A percentile compares a stretch with the other conserved stretches of the same genome.
Evolutionary conservation across 225 moss, liverwort and hornwort genomes (phyloP).

Genomic region (Straminergon stramineum): DNA sequence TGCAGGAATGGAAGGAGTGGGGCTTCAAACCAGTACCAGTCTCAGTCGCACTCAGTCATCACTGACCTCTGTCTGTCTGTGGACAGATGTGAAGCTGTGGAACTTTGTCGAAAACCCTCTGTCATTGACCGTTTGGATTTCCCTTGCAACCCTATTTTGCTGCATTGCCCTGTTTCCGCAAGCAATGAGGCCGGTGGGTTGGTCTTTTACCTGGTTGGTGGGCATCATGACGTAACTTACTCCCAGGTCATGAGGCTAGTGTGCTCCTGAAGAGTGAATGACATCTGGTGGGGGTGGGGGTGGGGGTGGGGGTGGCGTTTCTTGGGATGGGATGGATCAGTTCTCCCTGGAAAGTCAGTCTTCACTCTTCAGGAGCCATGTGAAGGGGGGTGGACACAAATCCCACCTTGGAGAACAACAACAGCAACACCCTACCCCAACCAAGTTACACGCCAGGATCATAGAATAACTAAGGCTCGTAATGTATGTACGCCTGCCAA

Average conservation of each 20-base stretch:
- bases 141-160: background rate
- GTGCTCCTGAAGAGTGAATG: background rate
- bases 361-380: background rate
- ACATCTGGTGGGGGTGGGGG: background rate
- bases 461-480: background rate
- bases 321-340: background rate
- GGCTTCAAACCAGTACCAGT: background rate
- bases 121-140: background rate
- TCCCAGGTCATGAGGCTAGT: constrained; percentile 3
- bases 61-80: background rate
- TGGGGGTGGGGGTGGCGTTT: background rate
- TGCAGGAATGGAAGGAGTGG: background rate
- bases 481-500: background rate
- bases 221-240: background rate
- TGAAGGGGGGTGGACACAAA: background rate
- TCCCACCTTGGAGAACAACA: background rate
- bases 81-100: background rate
- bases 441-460: background rate
- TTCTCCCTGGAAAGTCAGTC: background rate
- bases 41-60: background rate
- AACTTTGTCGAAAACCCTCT: too few relatives aligned
- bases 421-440: too few relatives aligned
- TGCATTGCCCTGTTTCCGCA: background rate
- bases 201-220: background rate
- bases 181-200: background rate